phyloP scores from a whole-genome alignment of 345 rosid species.

The Ceriops tagal region DNA sequence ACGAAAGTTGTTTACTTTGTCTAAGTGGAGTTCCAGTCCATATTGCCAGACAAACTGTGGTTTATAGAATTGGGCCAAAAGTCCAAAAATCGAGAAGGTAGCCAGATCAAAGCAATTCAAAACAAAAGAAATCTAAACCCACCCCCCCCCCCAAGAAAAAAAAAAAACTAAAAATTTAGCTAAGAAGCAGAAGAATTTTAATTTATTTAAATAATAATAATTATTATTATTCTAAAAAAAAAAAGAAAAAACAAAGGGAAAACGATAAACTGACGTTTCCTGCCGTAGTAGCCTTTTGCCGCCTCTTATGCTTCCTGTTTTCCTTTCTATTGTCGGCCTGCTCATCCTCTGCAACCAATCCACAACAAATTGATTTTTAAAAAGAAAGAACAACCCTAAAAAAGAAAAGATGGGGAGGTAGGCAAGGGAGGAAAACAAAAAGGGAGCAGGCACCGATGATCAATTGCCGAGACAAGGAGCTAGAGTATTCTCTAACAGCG shows the following conservation, averaged over 20 bases:
- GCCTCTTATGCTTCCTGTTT: slow-evolving; percentile 50
- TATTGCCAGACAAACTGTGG: no score
- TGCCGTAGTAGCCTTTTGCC: slow-evolving; percentile 25
- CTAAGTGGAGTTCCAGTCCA: background rate
- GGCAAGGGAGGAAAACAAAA: background rate
- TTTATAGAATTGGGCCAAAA: no score
- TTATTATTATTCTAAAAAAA: background rate
- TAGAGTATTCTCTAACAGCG: slow-evolving; percentile 55
- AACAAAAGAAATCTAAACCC: no score
- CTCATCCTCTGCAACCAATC: slow-evolving; percentile 55
- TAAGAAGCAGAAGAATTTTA: background rate
- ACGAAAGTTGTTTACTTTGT: background rate
- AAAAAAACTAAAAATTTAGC: no score
- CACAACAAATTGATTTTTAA: background rate
- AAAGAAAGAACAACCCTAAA: background rate
- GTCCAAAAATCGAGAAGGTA: no score
- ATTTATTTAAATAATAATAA: background rate
- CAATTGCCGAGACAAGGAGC: slow-evolving; percentile 60
- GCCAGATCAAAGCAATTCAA: no score
- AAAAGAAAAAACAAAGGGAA: background rate
- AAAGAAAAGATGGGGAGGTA: background rate
- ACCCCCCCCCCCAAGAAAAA: no score
- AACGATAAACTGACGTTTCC: slow-evolving; percentile 35
- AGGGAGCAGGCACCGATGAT: slow-evolving; percentile 39
- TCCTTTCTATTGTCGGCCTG: slow-evolving; percentile 46